Evolutionary conservation across 345 rosid species (phyloP), one percentile per base, ranked within the genome.

Genomic region (Salix suchowensis): DNA sequence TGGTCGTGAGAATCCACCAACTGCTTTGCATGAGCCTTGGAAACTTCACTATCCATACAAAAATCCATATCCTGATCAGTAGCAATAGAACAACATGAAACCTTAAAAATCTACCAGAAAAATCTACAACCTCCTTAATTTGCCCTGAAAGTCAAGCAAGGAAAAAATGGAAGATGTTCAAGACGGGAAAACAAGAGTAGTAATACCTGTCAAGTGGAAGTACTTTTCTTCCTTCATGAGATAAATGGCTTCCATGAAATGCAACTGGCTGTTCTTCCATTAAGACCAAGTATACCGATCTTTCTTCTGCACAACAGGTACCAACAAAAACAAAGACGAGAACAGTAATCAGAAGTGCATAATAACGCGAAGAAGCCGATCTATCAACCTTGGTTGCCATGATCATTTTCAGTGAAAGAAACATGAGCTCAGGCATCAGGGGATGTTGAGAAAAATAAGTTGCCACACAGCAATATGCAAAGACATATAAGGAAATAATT

Each of bases 191-290:
- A 40, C 6, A 24, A 14, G 8, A 19, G 15, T n/a, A 28, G 15
- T 6, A 40, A 50, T 54, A 91, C 97, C 94, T 87, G 72, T 83
- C 76, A 12, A 66, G 80, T 54, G 76, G 28, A 36, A 26, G 61
- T 39, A 58, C 37, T 65, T 76, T 73, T 48, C 58, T 61, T 28
- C 78, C 42, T n/a, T 48, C 55, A 12, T 16, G 34, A 12, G 68
- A 48, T 1, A 74, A 77, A 30, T 77, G 12, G 50, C 40, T 50
- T 34, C 73, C 82, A 24, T 74, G 81, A 65, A 89, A 89, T 15
- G 91, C 93, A 69, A 86, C 76, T 0, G 92, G 83, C 42, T 86
- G 86, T 74, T 88, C 93, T 83, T 91, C 93, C 87, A 91, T 78
- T 81, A 91, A 74, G 82, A 90, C 88, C 19, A 92, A 84, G 75